These are phyloP conservation scores for Botrytis tulipae DNA, from an alignment of 2,329 filamentous ascomycete genomes.

Conservation along the genomic window DNA sequence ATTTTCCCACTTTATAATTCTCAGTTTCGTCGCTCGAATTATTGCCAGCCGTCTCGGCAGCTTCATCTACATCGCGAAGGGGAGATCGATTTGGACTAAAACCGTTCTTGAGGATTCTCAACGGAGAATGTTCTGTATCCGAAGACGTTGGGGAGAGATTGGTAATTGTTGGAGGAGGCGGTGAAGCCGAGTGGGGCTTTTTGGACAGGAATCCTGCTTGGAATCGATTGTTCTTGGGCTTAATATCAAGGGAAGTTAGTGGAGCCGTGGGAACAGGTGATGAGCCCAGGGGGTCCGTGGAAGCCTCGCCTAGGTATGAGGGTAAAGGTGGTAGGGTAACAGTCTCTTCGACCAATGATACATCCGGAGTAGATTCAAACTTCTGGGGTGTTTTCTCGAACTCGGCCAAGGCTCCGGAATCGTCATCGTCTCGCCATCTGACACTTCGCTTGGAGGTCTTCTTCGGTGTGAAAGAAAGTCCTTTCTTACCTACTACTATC, in stretches of 20 bases:
- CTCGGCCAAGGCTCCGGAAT: constrained; percentile 81
- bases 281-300: constrained; percentile 43
- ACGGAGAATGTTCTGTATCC: constrained; percentile 53
- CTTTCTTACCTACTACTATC: constrained; percentile 61
- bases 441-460: constrained; percentile 75
- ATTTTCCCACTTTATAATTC: constrained; percentile 33
- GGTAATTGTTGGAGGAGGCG: constrained; percentile 56
- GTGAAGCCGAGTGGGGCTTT: constrained; percentile 54
- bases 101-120: constrained; percentile 52
- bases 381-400: constrained; percentile 88
- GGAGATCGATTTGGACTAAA: constrained; percentile 49
- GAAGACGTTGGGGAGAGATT: constrained; percentile 52
- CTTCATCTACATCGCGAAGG: constrained; percentile 39
- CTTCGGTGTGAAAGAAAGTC: constrained; percentile 79
- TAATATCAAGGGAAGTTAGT: constrained; percentile 58
- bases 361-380: constrained; percentile 55
- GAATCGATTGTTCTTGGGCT: constrained; percentile 72
- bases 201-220: constrained; percentile 83
- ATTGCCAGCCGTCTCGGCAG: constrained; percentile 39
- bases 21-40: constrained; percentile 40
- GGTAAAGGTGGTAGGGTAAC: constrained; percentile 50
- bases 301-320: constrained; percentile 45
- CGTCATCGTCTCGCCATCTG: constrained; percentile 88
- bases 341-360: constrained; percentile 49
- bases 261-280: constrained; percentile 58